phyloP scores from a whole-genome alignment of 1,284 basidiomycete genomes.

The Ustilago curta region DNA sequence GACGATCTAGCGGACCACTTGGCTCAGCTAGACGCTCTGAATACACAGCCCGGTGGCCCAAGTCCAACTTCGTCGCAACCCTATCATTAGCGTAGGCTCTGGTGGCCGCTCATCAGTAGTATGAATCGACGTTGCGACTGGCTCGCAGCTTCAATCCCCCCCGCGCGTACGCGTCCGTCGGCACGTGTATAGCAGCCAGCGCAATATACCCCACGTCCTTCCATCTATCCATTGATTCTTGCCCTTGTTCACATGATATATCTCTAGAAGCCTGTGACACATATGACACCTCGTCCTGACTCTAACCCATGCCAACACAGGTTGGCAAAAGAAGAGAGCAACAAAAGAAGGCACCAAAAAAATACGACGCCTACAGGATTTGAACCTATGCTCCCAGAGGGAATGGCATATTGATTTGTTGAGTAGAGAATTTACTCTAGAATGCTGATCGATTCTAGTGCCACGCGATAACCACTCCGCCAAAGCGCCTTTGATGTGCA shows the following conservation, averaged over 20 bases:
- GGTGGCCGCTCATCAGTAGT: not conserved
- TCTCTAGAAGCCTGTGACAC: too few relatives aligned
- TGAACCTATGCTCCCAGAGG: slow-evolving; percentile 51
- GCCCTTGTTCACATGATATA: too few relatives aligned
- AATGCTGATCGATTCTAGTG: slow-evolving; percentile 32
- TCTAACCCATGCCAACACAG: too few relatives aligned
- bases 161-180: too few relatives aligned
- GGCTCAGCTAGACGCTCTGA: slow-evolving; percentile 40
- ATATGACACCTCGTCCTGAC: too few relatives aligned
- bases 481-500: slow-evolving; percentile 29
- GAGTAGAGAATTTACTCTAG: slow-evolving; percentile 26
- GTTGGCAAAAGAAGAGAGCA: not conserved
- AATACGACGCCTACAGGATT: slow-evolving; percentile 46
- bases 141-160: too few relatives aligned
- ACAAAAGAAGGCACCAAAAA: slow-evolving; percentile 1
- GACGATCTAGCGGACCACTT: slow-evolving; percentile 50
- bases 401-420: slow-evolving; percentile 39
- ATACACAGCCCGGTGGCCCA: not conserved
- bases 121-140: not conserved
- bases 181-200: too few relatives aligned
- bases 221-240: too few relatives aligned
- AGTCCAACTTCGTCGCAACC: not conserved
- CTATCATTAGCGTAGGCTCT: not conserved
- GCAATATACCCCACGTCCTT: too few relatives aligned
- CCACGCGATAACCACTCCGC: slow-evolving; percentile 53